Percentiles rank a stretch among this genome's conserved stretches.
phyloP scores from a whole-genome alignment of 148 eudicot species.

The Diospyros kaki region DNA sequence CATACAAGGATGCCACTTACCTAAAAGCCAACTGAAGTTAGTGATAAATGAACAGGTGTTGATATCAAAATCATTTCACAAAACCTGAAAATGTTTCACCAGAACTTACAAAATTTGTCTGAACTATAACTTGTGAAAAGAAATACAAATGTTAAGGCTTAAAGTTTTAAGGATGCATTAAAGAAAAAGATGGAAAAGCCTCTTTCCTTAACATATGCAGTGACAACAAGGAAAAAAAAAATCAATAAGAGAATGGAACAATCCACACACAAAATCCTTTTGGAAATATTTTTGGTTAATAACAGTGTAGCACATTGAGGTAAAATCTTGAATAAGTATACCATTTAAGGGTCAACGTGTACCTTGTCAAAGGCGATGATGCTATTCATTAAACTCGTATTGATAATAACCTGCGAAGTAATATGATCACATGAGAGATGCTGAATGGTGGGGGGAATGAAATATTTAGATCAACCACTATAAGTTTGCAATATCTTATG shows the following conservation, averaged over 20 bases:
- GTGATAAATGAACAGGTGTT: not conserved
- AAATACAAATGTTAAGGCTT: not conserved
- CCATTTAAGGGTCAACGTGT: constrained; percentile 3
- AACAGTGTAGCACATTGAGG: not conserved
- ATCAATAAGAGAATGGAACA: not conserved
- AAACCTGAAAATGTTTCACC: not conserved
- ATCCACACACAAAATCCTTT: not conserved
- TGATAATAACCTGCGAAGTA: constrained; percentile 64
- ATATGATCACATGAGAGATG: not conserved
- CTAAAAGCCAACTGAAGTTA: constrained; percentile 30
- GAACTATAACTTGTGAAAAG: not conserved
- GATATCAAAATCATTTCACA: not conserved
- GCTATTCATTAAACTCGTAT: constrained; percentile 66
- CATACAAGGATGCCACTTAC: constrained; percentile 91
- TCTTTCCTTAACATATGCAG: not conserved
- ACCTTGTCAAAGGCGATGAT: constrained; percentile 90
- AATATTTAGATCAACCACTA: not conserved
- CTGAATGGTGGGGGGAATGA: not conserved
- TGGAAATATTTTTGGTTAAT: not conserved
- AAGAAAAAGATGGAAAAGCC: not conserved
- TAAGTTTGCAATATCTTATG: not conserved
- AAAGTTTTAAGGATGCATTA: not conserved
- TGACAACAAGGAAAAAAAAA: not conserved
- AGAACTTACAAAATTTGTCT: not conserved
- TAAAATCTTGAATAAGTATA: constrained; percentile 4